These are phyloP conservation scores for Lecanicillium sp. DNA, from an alignment of 2,329 filamentous ascomycete species.

Conservation along the genomic window DNA sequence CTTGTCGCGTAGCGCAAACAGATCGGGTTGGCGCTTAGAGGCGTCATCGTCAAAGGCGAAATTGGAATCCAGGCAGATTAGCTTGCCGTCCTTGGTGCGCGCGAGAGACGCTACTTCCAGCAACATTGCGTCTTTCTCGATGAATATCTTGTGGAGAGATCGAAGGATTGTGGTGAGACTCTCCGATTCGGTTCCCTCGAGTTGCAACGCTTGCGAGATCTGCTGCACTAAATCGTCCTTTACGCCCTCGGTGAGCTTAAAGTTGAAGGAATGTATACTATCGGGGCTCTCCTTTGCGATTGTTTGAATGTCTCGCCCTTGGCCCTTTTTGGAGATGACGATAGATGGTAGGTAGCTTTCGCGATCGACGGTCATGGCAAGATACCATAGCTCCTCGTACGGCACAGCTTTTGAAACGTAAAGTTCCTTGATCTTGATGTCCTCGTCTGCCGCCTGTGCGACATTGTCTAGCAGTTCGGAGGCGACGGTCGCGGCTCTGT, in stretches of 20 bases:
- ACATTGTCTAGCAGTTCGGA: conserved; percentile 13
- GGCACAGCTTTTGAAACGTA: conserved; percentile 26
- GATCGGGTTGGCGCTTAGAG: conserved; percentile 26
- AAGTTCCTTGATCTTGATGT: conserved; percentile 19
- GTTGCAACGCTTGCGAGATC: conserved; percentile 8
- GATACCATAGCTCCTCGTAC: conserved; percentile 27
- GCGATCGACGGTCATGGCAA: conserved; percentile 35
- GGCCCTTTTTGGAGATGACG: conserved; percentile 22
- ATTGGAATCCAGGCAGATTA: conserved; percentile 27
- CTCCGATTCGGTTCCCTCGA: not conserved
- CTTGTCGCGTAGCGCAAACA: conserved; percentile 30
- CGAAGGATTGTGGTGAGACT: conserved; percentile 15
- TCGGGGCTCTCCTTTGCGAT: conserved; percentile 8
- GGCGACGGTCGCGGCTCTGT: conserved; percentile 14
- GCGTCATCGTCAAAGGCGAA: conserved; percentile 43
- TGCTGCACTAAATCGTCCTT: conserved; percentile 13
- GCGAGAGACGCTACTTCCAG: conserved; percentile 34
- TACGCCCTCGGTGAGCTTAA: conserved; percentile 20
- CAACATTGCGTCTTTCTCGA: conserved; percentile 36
- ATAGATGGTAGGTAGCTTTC: conserved; percentile 29
- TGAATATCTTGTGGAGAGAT: conserved; percentile 30
- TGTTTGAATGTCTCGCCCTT: conserved; percentile 11
- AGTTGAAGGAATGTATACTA: conserved; percentile 13
- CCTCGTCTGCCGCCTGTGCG: conserved; percentile 1
- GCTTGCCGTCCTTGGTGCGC: conserved; percentile 16